Conservation (phyloP, 1,284 basidiomycete species). For the Cutaneotrichosporon cyanovorans region DNA sequence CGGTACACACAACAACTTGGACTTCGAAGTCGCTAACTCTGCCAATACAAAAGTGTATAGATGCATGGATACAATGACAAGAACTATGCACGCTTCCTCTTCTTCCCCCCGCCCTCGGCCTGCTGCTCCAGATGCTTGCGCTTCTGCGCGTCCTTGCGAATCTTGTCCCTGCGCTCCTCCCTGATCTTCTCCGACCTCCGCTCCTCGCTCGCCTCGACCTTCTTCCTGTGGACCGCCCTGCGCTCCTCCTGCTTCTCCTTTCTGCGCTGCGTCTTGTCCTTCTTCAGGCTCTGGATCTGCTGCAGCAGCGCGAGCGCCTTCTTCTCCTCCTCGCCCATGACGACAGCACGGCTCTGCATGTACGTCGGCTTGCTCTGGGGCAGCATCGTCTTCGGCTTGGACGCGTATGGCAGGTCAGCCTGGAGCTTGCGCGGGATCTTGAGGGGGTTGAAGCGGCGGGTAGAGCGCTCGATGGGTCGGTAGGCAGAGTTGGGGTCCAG, state of each 20-base stretch:
- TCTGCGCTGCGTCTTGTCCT: slow-evolving; percentile 70
- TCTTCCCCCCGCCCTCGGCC: slow-evolving; percentile 18
- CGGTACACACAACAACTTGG: too few species aligned
- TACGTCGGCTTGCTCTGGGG: slow-evolving; percentile 71
- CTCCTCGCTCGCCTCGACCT: slow-evolving; percentile 66
- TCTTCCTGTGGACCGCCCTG: slow-evolving; percentile 27
- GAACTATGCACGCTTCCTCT: slow-evolving; percentile 3
- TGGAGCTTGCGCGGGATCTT: slow-evolving; percentile 84
- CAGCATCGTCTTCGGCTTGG: slow-evolving; percentile 79
- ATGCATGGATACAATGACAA: too few species aligned
- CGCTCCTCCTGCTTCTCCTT: slow-evolving; percentile 72
- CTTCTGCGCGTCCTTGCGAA: slow-evolving; percentile 41
- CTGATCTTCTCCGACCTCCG: slow-evolving; percentile 72
- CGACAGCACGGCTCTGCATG: slow-evolving; percentile 83
- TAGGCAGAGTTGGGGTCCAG: slow-evolving; percentile 78
- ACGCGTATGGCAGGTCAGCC: slow-evolving; percentile 79
- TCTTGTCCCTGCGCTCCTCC: slow-evolving; percentile 60
- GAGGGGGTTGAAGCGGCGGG: slow-evolving; percentile 84
- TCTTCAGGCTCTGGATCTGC: slow-evolving; percentile 85
- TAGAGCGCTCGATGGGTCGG: slow-evolving; percentile 65
- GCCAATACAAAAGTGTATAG: too few species aligned
- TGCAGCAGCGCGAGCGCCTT: slow-evolving; percentile 86
- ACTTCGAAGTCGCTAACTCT: too few species aligned
- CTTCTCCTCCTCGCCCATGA: slow-evolving; percentile 91
- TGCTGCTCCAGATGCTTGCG: slow-evolving; percentile 32